Evolutionary conservation across 106 monocot genomes (phyloP), one percentile per base, ranked within the genome.

Genomic region (Platanthera guangdongensis): DNA sequence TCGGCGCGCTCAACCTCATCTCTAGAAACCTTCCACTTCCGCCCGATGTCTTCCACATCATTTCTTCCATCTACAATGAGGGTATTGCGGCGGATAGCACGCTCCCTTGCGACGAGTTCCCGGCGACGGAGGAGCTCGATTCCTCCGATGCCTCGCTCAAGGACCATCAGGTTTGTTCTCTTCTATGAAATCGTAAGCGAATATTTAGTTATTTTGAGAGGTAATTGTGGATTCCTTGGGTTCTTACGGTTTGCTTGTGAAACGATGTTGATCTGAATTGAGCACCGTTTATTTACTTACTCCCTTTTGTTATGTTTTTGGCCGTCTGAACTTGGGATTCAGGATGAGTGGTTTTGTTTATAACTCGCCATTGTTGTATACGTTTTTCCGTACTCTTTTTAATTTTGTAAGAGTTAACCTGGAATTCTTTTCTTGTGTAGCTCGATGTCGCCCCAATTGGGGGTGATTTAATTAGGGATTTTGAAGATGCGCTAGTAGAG

Each of bases 401-500:
- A 49, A 7, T 47, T 71, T 65, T 74, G 18, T 9, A 12, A 49
- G 5, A 19, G 1, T 76, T 51, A 52, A 18, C 14, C 48, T 2
- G 13, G 10, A 10, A 15, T 5, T 39, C 19, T 6, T n/a, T 52
- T 68, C 25, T 49, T 32, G 5, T 83, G 82, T 74, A 86, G 86
- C 72, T 48, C 52, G 51, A 76, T 72, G 78, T 50, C 14, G 59
- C 48, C 82, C 80, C 74, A 72, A 55, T 12, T 6, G 55, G 65
- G 49, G 87, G 79, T 18, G 16, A 21, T 73, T 81, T 89, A 79
- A 77, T 89, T 49, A 75, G 65, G 72, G 85, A 94, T 46, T 83
- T 97, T 83, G 93, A 91, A 80, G 86, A 88, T 78, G 94, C 97
- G 49, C 59, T 97, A 64, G 16, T 80, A 50, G 82, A 78, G 75